Evolutionary conservation across 2,329 filamentous ascomycete species (phyloP).

Genomic region (Blastomyces emzantsi): DNA sequence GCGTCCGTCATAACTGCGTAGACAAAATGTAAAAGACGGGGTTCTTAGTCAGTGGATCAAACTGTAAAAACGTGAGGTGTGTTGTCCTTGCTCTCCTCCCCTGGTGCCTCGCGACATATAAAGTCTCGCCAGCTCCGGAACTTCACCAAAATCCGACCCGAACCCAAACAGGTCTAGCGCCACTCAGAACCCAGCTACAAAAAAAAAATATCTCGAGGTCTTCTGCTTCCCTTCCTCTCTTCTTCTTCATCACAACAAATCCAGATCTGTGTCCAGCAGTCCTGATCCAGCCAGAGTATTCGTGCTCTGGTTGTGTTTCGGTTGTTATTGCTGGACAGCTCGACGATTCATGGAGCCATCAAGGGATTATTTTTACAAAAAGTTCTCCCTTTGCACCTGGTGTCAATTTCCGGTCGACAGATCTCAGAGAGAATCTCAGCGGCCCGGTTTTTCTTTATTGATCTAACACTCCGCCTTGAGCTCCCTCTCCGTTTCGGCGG

Average conservation of each 20-base stretch:
- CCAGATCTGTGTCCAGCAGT: constrained; percentile 82
- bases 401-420: constrained; percentile 94
- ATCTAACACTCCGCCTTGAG: constrained; percentile 46
- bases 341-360: constrained; percentile 80
- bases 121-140: not conserved
- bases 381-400: constrained; percentile 48
- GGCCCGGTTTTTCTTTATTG: constrained; percentile 33
- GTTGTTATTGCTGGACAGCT: constrained; percentile 74
- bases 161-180: constrained; percentile 5
- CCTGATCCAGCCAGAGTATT: constrained; percentile 45
- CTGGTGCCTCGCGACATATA: not conserved
- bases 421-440: constrained; percentile 67
- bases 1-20: constrained; percentile 39
- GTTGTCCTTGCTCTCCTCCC: no score
- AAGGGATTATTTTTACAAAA: not conserved
- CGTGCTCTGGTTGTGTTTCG: constrained; percentile 46
- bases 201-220: constrained; percentile 24
- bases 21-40: not conserved
- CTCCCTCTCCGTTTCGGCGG: constrained; percentile 43
- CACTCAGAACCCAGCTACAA: constrained; percentile 14
- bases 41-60: not conserved
- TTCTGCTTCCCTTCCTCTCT: constrained; percentile 26
- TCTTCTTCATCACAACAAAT: constrained; percentile 37
- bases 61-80: not conserved
- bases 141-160: constrained; percentile 8